Evolutionary conservation across 441 rosid species (phyloP).

Genomic region (Erodium texanum): DNA sequence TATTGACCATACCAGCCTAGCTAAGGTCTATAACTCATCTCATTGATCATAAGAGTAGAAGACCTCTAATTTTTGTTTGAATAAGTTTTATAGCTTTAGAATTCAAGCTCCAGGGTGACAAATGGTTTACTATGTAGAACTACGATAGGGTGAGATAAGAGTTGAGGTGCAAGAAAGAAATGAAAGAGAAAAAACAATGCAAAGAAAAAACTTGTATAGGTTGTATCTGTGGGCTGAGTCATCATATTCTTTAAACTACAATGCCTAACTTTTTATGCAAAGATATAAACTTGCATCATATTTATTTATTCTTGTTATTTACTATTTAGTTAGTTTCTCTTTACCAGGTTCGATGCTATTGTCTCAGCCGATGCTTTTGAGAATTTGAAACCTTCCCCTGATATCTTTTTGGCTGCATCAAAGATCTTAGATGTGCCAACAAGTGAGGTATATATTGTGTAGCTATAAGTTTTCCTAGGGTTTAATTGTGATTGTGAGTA

Average conservation of each 20-base stretch:
- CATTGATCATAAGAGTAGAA: background rate
- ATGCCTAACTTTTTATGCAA: too few species aligned
- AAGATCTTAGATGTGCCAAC: conserved; percentile 68
- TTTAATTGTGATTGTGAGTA: background rate
- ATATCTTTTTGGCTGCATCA: conserved; percentile 92
- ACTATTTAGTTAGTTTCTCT: conserved; percentile 17
- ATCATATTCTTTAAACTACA: background rate
- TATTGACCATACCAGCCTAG: background rate
- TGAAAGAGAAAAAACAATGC: background rate
- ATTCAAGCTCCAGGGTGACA: background rate
- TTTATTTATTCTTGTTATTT: conserved; percentile 15
- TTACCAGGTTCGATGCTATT: conserved; percentile 85
- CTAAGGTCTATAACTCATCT: background rate
- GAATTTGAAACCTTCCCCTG: conserved; percentile 93
- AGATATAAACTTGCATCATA: background rate
- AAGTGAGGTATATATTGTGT: conserved; percentile 47
- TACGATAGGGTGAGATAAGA: background rate
- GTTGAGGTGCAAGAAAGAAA: background rate
- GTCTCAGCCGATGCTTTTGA: conserved; percentile 97
- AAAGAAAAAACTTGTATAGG: background rate
- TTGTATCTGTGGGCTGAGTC: background rate
- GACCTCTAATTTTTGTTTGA: background rate
- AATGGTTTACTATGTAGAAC: background rate
- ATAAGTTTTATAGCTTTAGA: background rate
- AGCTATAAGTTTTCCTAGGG: background rate